phyloP scores from a whole-genome alignment of 2,329 filamentous ascomycete species.

The Graphium sp. region DNA sequence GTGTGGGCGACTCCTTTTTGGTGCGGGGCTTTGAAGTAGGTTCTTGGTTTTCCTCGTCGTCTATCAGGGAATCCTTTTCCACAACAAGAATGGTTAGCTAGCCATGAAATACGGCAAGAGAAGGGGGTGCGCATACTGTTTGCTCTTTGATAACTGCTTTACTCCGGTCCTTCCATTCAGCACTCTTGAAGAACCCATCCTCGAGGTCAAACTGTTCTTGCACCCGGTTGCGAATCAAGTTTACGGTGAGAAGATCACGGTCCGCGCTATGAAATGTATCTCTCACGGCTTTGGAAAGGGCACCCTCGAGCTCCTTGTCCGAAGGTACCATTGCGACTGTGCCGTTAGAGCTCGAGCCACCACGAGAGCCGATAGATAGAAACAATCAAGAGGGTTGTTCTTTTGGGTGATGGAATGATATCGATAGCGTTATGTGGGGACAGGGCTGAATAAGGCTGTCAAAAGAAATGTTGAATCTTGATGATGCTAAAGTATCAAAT shows the following conservation, averaged over 20 bases:
- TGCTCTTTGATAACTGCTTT: conserved; percentile 38
- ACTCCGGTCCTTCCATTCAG: conserved; percentile 39
- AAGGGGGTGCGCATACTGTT: too few species aligned
- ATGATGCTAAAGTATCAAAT: too few species aligned
- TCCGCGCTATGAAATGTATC: conserved; percentile 22
- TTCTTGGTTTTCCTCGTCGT: neutral
- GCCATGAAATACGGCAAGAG: conserved; percentile 29
- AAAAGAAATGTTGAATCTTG: too few species aligned
- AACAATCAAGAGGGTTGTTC: conserved; percentile 1
- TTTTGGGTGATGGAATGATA: neutral
- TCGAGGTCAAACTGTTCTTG: conserved; percentile 31
- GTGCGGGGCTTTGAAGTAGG: neutral
- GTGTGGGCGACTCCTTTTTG: conserved; percentile 1
- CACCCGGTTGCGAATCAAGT: conserved; percentile 33
- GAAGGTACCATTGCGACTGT: conserved; percentile 27
- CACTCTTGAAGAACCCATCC: conserved; percentile 28
- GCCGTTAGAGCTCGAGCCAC: too few species aligned
- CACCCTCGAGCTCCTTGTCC: conserved; percentile 22
- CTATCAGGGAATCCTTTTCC: conserved; percentile 3
- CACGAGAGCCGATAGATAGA: too few species aligned
- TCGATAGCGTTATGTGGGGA: too few species aligned
- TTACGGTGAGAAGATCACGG: conserved; percentile 34
- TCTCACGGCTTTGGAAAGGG: conserved; percentile 27
- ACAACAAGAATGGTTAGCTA: conserved; percentile 1
- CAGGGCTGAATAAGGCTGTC: too few species aligned